Percentiles rank a stretch among this genome's conserved stretches.
Evolutionary conservation across 768 basidiomycete genomes (phyloP).

Genomic region (Lactarius evosmus): DNA sequence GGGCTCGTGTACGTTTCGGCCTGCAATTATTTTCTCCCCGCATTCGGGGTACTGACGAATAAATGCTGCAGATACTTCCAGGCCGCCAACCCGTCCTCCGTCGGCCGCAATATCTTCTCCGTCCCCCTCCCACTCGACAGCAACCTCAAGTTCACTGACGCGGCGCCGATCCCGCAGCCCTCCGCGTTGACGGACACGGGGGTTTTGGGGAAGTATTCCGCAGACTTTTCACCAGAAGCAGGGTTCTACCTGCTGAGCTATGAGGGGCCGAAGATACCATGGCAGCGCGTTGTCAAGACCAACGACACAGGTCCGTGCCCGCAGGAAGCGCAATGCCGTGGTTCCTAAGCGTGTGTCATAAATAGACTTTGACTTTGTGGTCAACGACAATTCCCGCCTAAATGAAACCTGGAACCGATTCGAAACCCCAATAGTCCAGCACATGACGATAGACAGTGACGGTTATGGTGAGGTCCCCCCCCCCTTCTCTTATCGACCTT

Average conservation of each 20-base stretch:
- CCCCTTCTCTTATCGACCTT: neutral
- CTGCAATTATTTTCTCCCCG: conserved; percentile 10
- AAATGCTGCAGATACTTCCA: conserved; percentile 68
- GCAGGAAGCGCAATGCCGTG: too few species aligned
- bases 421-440: conserved; percentile 64
- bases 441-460: conserved; percentile 73
- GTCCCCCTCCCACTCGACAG: conserved; percentile 60
- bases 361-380: conserved; percentile 57
- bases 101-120: conserved; percentile 80
- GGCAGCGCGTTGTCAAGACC: conserved; percentile 73
- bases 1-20: conserved; percentile 62
- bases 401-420: conserved; percentile 62
- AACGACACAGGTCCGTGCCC: conserved; percentile 40
- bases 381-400: conserved; percentile 70
- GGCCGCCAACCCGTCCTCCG: conserved; percentile 79
- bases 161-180: conserved; percentile 37
- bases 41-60: neutral
- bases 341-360: neutral
- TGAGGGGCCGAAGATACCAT: conserved; percentile 78
- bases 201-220: conserved; percentile 55
- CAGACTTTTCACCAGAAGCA: conserved; percentile 79
- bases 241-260: conserved; percentile 84
- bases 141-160: conserved; percentile 27
- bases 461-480: conserved; percentile 56
- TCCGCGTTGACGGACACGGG: conserved; percentile 51